Evolutionary conservation across 2,329 filamentous ascomycete species (phyloP), one percentile per base, ranked within the genome.

Genomic region (Grosmannia clavigera): DNA sequence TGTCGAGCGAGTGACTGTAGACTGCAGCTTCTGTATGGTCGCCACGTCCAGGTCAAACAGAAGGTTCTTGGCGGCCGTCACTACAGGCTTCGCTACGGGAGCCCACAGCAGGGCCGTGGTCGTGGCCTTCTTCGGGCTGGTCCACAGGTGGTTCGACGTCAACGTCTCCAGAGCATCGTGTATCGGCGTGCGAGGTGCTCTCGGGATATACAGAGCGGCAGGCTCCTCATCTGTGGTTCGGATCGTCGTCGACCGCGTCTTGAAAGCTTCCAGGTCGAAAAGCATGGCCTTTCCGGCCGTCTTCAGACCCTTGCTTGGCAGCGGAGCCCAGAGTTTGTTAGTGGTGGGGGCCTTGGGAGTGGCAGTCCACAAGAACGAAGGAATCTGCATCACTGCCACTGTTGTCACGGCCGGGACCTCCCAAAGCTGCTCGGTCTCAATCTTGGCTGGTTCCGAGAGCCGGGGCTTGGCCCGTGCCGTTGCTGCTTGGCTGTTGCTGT

Each of bases 381-480:
- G n/a, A 5, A 14, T 33, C 22, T 22, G 35, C 11, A 12, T 46
- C 25, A 29, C 14, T 9, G 51, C 10, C 16, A 25, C n/a, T n/a
- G 46, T 43, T 29, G 52, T 38, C 16, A 22, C 7, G 29, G 46
- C 10, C 5, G 43, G 19, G 43, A 10, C 33, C 7, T 29, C 48
- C 65, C 61, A 62, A 19, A 64, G 66, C 58, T 58, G 57, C 9
- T n/a, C 57, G 29, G 62, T 64, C 62, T 74, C 68, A 43, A 77
- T 68, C 2, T 33, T 35, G 16, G 65, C 60, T 14, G 69, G 65
- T 54, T 70, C 68, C 11, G 68, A 62, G 38, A 64, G 64, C 40
- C 67, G 69, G 12, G 67, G 64, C 55, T 69, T 68, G 14, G 68
- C 61, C 58, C 72, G 73, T 3, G 61, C 58, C 40, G 66, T 67